phyloP scores from a whole-genome alignment of 2,329 filamentous ascomycete species.

The Stachybotrys chlorohalonatus region DNA sequence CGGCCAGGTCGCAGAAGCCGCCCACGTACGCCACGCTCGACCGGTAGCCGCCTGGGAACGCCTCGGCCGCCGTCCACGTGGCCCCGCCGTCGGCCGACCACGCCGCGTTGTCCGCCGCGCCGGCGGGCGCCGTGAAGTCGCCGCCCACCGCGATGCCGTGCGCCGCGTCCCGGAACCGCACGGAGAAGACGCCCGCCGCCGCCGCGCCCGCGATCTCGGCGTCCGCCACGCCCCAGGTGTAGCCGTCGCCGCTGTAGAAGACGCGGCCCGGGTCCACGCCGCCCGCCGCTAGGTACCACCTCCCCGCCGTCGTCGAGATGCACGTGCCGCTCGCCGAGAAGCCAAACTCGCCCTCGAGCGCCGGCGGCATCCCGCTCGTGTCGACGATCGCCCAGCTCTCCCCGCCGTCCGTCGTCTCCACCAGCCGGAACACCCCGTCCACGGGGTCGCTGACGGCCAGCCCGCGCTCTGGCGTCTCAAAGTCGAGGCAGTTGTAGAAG shows the following conservation, averaged over 20 bases:
- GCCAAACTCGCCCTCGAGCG: slow-evolving; percentile 16
- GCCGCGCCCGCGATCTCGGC: slow-evolving; percentile 16
- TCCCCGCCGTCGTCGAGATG: slow-evolving; percentile 14
- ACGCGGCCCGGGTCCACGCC: slow-evolving; percentile 11
- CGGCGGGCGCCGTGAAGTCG: slow-evolving; percentile 16
- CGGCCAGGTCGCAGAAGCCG: slow-evolving; percentile 11
- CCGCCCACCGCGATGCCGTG: slow-evolving; percentile 20
- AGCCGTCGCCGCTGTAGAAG: slow-evolving; percentile 6
- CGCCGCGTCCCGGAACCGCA: slow-evolving; percentile 17
- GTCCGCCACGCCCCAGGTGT: slow-evolving; percentile 15
- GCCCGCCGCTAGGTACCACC: slow-evolving; percentile 3
- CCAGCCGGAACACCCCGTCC: slow-evolving; percentile 19
- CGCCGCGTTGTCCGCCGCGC: slow-evolving; percentile 11
- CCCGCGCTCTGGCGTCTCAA: slow-evolving; percentile 13
- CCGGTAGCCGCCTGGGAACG: slow-evolving; percentile 20
- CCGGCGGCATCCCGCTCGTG: slow-evolving; percentile 13
- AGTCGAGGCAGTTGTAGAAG: slow-evolving; percentile 24
- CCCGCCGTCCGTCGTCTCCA: slow-evolving; percentile 21
- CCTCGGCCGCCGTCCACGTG: slow-evolving; percentile 15
- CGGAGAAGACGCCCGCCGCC: slow-evolving; percentile 20
- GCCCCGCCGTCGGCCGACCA: slow-evolving; percentile 20
- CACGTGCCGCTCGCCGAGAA: slow-evolving; percentile 25
- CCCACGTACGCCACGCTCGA: slow-evolving; percentile 20
- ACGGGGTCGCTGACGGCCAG: slow-evolving; percentile 23
- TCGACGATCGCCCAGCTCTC: slow-evolving; percentile 15